Evolutionary conservation across 225 moss, liverwort and hornwort species (phyloP).

Genomic region (Takakia lepidozioides): DNA sequence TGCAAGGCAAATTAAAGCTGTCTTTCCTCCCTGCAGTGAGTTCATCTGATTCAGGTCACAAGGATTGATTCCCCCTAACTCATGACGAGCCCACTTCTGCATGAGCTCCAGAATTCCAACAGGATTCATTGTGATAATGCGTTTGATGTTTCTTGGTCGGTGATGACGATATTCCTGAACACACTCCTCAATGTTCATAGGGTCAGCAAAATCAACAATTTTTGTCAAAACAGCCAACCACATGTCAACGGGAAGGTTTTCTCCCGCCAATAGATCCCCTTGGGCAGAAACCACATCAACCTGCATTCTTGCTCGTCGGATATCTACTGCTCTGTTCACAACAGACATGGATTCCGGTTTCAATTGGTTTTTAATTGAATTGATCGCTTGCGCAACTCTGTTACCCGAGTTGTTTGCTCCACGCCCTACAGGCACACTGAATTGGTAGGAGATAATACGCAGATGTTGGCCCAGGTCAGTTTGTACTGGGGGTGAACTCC

Average conservation of each 20-base stretch:
- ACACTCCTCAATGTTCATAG: conserved; percentile 23
- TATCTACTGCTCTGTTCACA: conserved; percentile 1
- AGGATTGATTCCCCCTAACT: too few species aligned
- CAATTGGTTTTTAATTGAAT: neutral
- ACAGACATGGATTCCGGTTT: conserved; percentile 12
- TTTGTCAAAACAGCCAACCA: conserved; percentile 32
- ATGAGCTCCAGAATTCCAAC: neutral
- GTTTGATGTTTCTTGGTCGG: neutral
- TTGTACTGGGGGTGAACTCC: conserved; percentile 22
- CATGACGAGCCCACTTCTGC: conserved; percentile 5
- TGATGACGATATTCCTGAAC: conserved; percentile 19
- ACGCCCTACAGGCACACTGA: conserved; percentile 1
- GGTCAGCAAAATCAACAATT: conserved; percentile 22
- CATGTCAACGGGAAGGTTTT: conserved; percentile 7
- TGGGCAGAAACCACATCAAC: conserved; percentile 24
- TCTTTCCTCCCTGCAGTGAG: conserved; percentile 15
- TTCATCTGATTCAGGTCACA: conserved; percentile 18
- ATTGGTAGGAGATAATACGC: conserved; percentile 11
- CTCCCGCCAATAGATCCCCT: conserved; percentile 17
- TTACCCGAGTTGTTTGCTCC: neutral
- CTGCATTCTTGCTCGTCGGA: conserved; percentile 10
- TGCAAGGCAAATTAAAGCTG: conserved; percentile 24
- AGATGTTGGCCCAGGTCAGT: conserved; percentile 5
- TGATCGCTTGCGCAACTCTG: neutral
- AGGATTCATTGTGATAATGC: conserved; percentile 2